Evolutionary conservation across 2,329 filamentous ascomycete genomes (phyloP).

Genomic region (Cercospora sp.): DNA sequence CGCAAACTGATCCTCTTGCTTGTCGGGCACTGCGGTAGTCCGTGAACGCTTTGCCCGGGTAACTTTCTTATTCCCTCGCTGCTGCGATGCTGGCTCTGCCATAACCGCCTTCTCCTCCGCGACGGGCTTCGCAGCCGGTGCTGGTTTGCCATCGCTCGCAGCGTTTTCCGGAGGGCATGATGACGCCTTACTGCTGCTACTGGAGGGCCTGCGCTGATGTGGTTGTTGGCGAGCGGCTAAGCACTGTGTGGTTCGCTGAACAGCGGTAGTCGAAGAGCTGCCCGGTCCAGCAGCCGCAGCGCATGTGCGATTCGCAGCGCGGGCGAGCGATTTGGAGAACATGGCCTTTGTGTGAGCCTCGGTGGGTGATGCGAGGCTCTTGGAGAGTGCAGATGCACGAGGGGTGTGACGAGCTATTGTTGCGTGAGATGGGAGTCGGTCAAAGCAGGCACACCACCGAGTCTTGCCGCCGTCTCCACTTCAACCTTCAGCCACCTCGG

Average conservation of each 20-base stretch:
- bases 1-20: constrained; percentile 45
- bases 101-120: constrained; percentile 19
- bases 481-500: background rate
- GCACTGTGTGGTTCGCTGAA: constrained; percentile 34
- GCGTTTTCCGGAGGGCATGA: constrained; percentile 44
- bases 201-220: constrained; percentile 53
- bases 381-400: background rate
- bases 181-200: constrained; percentile 51
- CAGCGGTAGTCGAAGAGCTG: constrained; percentile 37
- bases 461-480: constrained; percentile 7
- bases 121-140: constrained; percentile 31
- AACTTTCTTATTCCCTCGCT: constrained; percentile 24
- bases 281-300: constrained; percentile 24
- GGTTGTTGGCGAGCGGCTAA: constrained; percentile 38
- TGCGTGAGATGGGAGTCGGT: constrained; percentile 7
- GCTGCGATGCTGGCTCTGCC: constrained; percentile 22
- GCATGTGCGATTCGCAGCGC: constrained; percentile 36
- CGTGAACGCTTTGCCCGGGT: constrained; percentile 23
- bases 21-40: constrained; percentile 20
- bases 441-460: constrained; percentile 3
- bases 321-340: constrained; percentile 38
- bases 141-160: constrained; percentile 33
- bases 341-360: constrained; percentile 23
- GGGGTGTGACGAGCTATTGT: background rate
- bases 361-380: constrained; percentile 9